Evolutionary conservation across 169 alveolate species (phyloP), one percentile per base, ranked within the genome.

Genomic region (Plasmodium reichenowi): DNA sequence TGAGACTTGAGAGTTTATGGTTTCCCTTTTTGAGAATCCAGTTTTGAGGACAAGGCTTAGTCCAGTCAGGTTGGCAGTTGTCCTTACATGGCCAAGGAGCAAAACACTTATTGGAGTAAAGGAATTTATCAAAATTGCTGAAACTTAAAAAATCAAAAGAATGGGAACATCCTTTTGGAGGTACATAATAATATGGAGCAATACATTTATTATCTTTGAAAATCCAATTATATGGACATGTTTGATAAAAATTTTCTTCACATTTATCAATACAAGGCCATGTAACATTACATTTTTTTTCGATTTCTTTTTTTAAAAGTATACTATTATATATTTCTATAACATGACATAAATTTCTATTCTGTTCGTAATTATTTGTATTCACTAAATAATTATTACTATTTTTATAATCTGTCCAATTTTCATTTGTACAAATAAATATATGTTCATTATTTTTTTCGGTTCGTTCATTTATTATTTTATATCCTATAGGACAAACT

Each of bases 51-150:
- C 90, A 80, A 15, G 78, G 72, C 8, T 22, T 29, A 12, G 83
- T 48, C 83, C 91, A 94, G 58, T 94, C 94, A 72, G 92, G 92
- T 59, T 92, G 88, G 62, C 96, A 94, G 26, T 86, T 29, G 13
- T 88, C 88, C 38, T 64, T 62, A 32, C 96, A 94, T 20, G 95
- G 94, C 96, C 96, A 94, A 7, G 94, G 89, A 2, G 95, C 95
- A 32, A 66, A 72, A 74, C 96, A 94, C 12, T 71, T 75, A 32
- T 59, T 73, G 10, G 95, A 91, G 59, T 89, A 94, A 20, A 38
- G 85, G 20, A 66, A 71, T 71, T 94, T 94, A 56, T 70, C 74
- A 67, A 75, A 20, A 45, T 91, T 43, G 86, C 74, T 47, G 76
- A 70, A 45, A 75, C 62, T 54, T 85, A 63, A 29, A 38, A 92